These are phyloP conservation scores for Diaporthe sp. DNA, from an alignment of 2,329 filamentous ascomycete species.

Conservation along the genomic window DNA sequence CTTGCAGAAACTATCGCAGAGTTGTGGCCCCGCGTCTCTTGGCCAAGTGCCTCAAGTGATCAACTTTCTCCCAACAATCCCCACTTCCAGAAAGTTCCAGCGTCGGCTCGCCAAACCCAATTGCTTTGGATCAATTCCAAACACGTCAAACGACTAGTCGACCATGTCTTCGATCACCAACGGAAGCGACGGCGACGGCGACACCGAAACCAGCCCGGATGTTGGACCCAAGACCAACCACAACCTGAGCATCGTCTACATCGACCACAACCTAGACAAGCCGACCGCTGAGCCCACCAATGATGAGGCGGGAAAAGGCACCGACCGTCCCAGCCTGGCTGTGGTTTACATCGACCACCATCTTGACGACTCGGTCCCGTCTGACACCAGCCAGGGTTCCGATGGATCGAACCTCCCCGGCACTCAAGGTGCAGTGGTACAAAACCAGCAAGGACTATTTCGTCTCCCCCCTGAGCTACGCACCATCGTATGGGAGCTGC, in stretches of 20 bases:
- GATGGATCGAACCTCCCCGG: too few species aligned
- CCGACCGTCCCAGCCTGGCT: background rate
- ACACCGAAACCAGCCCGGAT: background rate
- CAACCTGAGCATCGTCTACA: conserved; percentile 5
- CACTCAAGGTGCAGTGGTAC: background rate
- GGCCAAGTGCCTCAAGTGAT: background rate
- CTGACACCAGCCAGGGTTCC: background rate
- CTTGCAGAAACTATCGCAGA: background rate
- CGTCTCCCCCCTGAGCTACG: background rate
- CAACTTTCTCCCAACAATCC: too few species aligned
- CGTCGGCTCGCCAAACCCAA: background rate
- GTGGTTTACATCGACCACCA: background rate
- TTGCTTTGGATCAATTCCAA: background rate
- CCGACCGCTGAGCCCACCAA: background rate
- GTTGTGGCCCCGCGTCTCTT: too few species aligned
- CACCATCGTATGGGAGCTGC: background rate
- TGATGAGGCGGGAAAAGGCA: background rate
- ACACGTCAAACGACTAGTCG: background rate
- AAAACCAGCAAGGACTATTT: background rate
- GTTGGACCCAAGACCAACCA: background rate
- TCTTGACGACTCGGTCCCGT: background rate
- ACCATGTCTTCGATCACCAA: background rate
- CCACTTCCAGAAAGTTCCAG: too few species aligned
- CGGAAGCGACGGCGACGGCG: background rate
- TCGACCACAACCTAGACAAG: conserved; percentile 1